phyloP scores from a whole-genome alignment of 169 alveolate species.

The Plasmodium berghei region DNA sequence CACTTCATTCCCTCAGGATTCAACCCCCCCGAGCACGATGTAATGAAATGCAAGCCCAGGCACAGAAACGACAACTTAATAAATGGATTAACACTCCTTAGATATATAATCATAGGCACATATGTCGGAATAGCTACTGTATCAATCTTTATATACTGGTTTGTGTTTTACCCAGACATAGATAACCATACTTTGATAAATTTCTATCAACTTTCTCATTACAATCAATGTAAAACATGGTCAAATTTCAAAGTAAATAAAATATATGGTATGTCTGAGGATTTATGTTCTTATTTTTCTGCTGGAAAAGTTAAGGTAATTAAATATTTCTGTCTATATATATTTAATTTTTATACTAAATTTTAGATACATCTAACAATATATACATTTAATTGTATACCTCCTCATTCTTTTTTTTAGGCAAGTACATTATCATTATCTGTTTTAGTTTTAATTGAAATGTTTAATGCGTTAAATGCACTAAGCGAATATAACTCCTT shows the following conservation, averaged over 20 bases:
- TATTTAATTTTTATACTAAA: too few relatives aligned
- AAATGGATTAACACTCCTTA: constrained; percentile 94
- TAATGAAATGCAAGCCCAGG: constrained; percentile 98
- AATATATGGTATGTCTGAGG: constrained; percentile 89
- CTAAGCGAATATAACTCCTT: constrained; percentile 97
- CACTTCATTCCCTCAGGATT: constrained; percentile 88
- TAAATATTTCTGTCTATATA: neutral
- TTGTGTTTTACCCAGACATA: constrained; percentile 88
- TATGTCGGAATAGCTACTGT: constrained; percentile 99
- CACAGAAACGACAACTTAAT: constrained; percentile 95
- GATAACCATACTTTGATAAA: constrained; percentile 96
- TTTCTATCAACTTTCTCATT: constrained; percentile 90
- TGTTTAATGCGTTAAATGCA: constrained; percentile 99
- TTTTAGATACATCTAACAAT: too few relatives aligned
- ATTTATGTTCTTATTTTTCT: constrained; percentile 97
- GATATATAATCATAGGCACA: constrained; percentile 96
- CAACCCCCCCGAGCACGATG: constrained; percentile 99
- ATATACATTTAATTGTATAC: neutral
- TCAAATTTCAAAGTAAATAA: constrained; percentile 86
- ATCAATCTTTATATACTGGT: constrained; percentile 97
- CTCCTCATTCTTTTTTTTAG: constrained; percentile 23
- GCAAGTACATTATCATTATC: constrained; percentile 97
- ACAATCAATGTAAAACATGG: constrained; percentile 91
- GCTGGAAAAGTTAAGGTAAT: constrained; percentile 95
- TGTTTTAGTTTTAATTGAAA: constrained; percentile 97